Conservation (phyloP, 2,329 filamentous ascomycete species). For the Lojkania enalia region DNA sequence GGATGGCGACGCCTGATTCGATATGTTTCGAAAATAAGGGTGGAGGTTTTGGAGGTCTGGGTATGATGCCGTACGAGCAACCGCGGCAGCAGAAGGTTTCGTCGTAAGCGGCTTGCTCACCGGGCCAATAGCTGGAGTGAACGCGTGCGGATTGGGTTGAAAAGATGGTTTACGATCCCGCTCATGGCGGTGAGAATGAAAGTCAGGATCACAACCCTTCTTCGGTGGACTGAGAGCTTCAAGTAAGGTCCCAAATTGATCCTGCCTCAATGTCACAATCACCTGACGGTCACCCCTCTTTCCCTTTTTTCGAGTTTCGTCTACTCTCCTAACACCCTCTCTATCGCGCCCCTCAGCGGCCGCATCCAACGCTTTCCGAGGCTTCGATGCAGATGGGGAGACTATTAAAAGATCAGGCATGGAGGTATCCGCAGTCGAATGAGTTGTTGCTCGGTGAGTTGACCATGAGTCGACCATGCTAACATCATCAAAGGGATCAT, state of each 20-base stretch:
- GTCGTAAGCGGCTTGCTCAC: slow-evolving; percentile 16
- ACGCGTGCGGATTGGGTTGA: too few relatives aligned
- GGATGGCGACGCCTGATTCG: slow-evolving; percentile 16
- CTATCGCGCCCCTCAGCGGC: background rate
- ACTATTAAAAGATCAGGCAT: slow-evolving; percentile 23
- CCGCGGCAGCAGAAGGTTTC: slow-evolving; percentile 26
- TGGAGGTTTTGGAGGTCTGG: slow-evolving; percentile 19
- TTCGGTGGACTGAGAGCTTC: slow-evolving; percentile 12
- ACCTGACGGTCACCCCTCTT: slow-evolving; percentile 22
- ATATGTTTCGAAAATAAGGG: slow-evolving; percentile 11
- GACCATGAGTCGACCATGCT: slow-evolving; percentile 28
- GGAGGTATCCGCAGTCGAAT: slow-evolving; percentile 17
- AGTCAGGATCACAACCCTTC: background rate
- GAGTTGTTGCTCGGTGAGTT: slow-evolving; percentile 17
- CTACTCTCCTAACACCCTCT: background rate
- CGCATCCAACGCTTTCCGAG: background rate
- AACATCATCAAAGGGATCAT: slow-evolving; percentile 19
- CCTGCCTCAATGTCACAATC: slow-evolving; percentile 28
- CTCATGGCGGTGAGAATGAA: background rate
- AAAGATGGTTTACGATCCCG: too few relatives aligned
- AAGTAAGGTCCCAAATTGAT: slow-evolving; percentile 32
- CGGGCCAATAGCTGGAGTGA: slow-evolving; percentile 10
- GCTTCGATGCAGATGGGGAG: slow-evolving; percentile 4
- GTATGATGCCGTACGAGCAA: slow-evolving; percentile 31
- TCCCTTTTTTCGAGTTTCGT: slow-evolving; percentile 9